Base-by-base conservation (phyloP, 2,329 filamentous ascomycete genomes). In the Akanthomyces uredinophilus region DNA sequence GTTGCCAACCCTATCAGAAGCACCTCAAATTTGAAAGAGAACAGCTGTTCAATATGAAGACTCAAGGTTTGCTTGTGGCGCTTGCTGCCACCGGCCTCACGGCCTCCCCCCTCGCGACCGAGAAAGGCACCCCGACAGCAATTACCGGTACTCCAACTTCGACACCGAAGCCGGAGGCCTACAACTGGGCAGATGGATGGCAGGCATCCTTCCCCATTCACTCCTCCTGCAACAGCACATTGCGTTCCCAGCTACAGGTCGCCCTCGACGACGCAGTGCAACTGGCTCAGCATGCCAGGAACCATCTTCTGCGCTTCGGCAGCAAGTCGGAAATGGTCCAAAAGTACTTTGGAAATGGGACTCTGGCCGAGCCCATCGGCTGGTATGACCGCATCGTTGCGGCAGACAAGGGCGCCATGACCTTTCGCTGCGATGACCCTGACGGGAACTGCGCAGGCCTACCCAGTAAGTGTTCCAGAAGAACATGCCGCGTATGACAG, bases 371-470 rank as follows among this genome's bases (percentile, higher is more conserved):
- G 64, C 80, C 83, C 4, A 77, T 87, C 47, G 88, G 87, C 5
- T 87, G 84, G 78, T 87, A 81, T 66, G 83, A 87, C 59, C 81
- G 83, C 63, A 76, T 90, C 37, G 76, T 83, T 67, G 78, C 79
- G 49, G 85, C 80, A 1, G 81, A 89, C 72, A 84, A 83, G 68
- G 75, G 75, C 0, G 79, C 76, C 29, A 77, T 87, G 51, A 69
- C 85, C 20, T 89, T 90, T 77, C 83, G 87, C 22, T 90, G 88
- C 67, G 88, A 91, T 64, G 84, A 90, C 66, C 81, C 84, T 0
- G 88, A 90, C 66, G 75, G 79, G 22, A 90, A 90, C 74, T 90
- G 87, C 67, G 74, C 65, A 6, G 79, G 70, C 13, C 80, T 78
- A 68, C 77, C 80, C 29, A 70, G 76, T 77, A 67, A 59, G 74